A percentile compares a stretch with the other conserved stretches of the same genome.
phyloP scores from a whole-genome alignment of 1,284 basidiomycete species.

The Thelephora terrestris region DNA sequence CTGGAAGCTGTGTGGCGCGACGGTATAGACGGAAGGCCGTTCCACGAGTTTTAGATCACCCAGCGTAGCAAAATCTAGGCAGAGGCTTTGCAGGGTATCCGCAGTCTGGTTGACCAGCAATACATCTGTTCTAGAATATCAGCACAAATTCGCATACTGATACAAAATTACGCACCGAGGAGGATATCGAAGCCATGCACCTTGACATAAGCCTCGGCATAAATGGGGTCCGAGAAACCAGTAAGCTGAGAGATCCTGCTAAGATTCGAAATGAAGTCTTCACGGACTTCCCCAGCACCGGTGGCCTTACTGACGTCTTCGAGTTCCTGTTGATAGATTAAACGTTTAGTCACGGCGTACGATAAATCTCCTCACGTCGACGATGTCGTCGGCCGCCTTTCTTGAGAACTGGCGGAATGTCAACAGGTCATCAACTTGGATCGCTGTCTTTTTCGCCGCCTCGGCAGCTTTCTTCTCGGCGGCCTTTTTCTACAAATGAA shows the following conservation, averaged over 20 bases:
- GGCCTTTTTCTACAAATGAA: constrained; percentile 54
- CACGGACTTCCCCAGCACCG: constrained; percentile 72
- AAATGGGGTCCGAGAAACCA: constrained; percentile 97
- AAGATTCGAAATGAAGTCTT: constrained; percentile 96
- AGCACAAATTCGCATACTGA: constrained; percentile 3
- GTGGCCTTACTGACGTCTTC: constrained; percentile 88
- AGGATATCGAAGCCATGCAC: constrained; percentile 98
- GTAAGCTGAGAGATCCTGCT: constrained; percentile 95
- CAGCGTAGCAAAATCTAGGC: constrained; percentile 94
- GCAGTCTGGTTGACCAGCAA: constrained; percentile 95
- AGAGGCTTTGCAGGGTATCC: constrained; percentile 94
- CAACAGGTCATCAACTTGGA: constrained; percentile 92
- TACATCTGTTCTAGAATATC: constrained; percentile 49
- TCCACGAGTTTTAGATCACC: constrained; percentile 98
- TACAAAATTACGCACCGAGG: constrained; percentile 42
- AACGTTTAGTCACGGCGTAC: background rate
- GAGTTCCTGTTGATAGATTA: constrained; percentile 54
- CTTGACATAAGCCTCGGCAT: constrained; percentile 97
- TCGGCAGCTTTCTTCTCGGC: constrained; percentile 81
- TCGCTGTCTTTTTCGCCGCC: constrained; percentile 58
- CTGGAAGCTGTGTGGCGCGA: constrained; percentile 96
- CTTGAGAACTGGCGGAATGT: constrained; percentile 93
- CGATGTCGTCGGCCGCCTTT: constrained; percentile 72
- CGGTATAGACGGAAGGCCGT: constrained; percentile 84
- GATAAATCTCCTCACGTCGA: constrained; percentile 55